phyloP scores from a whole-genome alignment of 2,329 filamentous ascomycete species.

The Colletotrichum sp. region DNA sequence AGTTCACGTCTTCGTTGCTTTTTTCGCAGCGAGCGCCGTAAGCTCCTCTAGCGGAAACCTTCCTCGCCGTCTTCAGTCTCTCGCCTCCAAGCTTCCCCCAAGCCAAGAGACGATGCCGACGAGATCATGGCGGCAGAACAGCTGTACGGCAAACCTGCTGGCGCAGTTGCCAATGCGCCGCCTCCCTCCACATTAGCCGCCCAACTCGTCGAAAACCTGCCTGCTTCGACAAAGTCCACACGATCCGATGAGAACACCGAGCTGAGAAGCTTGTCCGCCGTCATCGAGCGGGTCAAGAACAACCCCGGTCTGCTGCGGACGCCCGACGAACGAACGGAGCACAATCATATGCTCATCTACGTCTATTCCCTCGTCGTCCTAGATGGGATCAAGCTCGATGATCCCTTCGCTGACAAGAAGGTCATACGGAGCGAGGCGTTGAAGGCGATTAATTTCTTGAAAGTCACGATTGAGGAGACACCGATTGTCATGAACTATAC shows the following conservation, averaged over 20 bases:
- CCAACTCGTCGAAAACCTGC: constrained; percentile 83
- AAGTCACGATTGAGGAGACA: constrained; percentile 76
- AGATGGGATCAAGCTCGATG: constrained; percentile 70
- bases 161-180: constrained; percentile 42
- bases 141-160: constrained; percentile 13
- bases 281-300: constrained; percentile 61
- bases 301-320: constrained; percentile 61
- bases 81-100: background rate
- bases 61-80: background rate
- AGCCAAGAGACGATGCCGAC: background rate
- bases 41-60: background rate
- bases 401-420: constrained; percentile 67
- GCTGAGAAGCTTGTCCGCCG: constrained; percentile 71
- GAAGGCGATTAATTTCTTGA: constrained; percentile 80
- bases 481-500: constrained; percentile 67
- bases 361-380: constrained; percentile 83
- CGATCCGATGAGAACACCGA: constrained; percentile 73
- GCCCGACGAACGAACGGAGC: constrained; percentile 69
- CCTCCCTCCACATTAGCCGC: constrained; percentile 86
- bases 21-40: background rate
- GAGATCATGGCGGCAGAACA: constrained; percentile 15
- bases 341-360: constrained; percentile 86
- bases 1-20: background rate
- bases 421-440: constrained; percentile 64
- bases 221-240: constrained; percentile 65